Conservation (phyloP, 768 basidiomycete species). For the Mycena amicta region DNA sequence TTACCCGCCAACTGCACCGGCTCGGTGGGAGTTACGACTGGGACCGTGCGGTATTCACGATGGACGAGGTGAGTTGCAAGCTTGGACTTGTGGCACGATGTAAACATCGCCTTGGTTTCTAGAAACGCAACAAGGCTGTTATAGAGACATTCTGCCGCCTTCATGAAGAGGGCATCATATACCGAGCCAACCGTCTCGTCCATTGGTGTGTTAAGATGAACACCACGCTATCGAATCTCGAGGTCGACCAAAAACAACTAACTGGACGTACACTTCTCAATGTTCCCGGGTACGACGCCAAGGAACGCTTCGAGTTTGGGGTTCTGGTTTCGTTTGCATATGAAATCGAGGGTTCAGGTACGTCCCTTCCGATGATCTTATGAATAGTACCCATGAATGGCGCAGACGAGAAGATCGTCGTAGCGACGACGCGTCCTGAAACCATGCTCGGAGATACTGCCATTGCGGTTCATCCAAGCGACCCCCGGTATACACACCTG, state of each 20-base stretch:
- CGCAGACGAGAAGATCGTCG: constrained; percentile 86
- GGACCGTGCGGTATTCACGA: constrained; percentile 93
- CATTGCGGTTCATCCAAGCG: constrained; percentile 94
- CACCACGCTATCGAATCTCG: constrained; percentile 96
- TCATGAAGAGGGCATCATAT: constrained; percentile 89
- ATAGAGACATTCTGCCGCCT: constrained; percentile 88
- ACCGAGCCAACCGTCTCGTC: constrained; percentile 94
- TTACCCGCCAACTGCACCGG: constrained; percentile 84
- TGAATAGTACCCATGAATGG: no score
- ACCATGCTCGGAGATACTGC: constrained; percentile 99
- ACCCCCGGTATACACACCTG: constrained; percentile 90
- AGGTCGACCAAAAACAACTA: constrained; percentile 94
- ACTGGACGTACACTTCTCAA: constrained; percentile 81
- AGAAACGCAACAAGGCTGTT: constrained; percentile 84
- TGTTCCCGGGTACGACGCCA: constrained; percentile 94
- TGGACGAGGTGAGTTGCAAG: constrained; percentile 80
- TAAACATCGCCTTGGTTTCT: not conserved
- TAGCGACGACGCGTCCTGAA: constrained; percentile 97
- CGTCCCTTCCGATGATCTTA: not conserved
- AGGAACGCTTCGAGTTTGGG: constrained; percentile 96
- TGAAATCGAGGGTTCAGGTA: constrained; percentile 82
- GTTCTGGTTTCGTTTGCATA: constrained; percentile 97
- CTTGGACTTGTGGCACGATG: no score
- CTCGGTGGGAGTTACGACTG: constrained; percentile 95
- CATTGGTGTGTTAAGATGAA: constrained; percentile 98